Evolutionary conservation across 352 stramenopile genomes (phyloP), one percentile per base, ranked within the genome.

Genomic region (Phytophthora cajani): DNA sequence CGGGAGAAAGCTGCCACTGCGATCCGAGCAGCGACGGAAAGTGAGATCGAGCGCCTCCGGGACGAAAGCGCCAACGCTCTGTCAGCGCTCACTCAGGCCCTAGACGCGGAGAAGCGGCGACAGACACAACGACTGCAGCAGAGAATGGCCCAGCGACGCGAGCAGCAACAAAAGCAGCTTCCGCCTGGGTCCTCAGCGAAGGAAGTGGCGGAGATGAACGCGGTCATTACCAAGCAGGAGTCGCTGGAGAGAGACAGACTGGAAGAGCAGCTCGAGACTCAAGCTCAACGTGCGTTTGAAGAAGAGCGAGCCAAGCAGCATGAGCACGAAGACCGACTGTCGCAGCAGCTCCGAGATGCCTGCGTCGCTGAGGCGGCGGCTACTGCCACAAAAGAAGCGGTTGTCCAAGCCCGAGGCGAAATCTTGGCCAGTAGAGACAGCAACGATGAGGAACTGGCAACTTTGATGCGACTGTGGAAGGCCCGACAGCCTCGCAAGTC

Each of bases 81-180:
- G 16, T 33, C 30, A 7, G 54, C 54, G 2, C 69, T 80, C 2
- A 55, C 42, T 3, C 33, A 66, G 1, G 36, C 69, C 10, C 25
- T 78, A 27, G 53, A 75, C 1, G 61, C 61, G 10, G 73, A 80
- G 36, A 78, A 75, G 50, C 61, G 58, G 33, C 65, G 61, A 21
- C 73, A 80, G 36, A 58, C 75, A 36, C 65, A 78, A 27, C 64
- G 53, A 40, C 49, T 80, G 11, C 62, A 75, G 8, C 69, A 80
- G 12, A 70, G 73, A 14, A 75, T 80, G 50, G 38, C 58, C 0
- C 73, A 78, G 44, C 55, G 65, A 3, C 49, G 69, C 5, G 54
- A 71, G 21, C 64, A 77, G n/a, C 73, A 75, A 32, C 53, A 56
- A 21, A 62, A 61, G 8, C 58, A 67, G n/a, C 47, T 73, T 17